Evolutionary conservation across 805 yeast species (phyloP).

Genomic region (Schizosaccharomyces osmophilus): DNA sequence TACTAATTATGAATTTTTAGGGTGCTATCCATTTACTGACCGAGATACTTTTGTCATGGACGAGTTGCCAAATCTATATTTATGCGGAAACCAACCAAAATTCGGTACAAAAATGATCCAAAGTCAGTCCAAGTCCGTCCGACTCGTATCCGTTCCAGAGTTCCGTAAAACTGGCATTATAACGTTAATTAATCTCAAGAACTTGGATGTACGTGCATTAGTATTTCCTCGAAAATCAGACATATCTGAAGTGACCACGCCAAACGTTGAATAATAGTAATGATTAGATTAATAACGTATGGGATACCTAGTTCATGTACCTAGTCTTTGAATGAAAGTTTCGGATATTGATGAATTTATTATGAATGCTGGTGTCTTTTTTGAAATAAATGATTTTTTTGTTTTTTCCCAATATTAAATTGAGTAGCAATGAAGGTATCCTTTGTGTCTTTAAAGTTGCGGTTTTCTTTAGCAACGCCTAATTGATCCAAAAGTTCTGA

Average conservation of each 20-base stretch:
- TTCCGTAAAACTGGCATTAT: constrained; percentile 42
- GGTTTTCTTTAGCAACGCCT: background rate
- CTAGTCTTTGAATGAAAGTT: no score
- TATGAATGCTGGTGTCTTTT: background rate
- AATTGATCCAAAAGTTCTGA: constrained; percentile 24
- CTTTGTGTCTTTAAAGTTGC: background rate
- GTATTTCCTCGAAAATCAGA: constrained; percentile 7
- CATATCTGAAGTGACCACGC: background rate
- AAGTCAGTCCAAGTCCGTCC: constrained; percentile 18
- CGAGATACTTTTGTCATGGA: constrained; percentile 55
- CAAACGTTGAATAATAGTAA: background rate
- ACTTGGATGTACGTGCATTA: constrained; percentile 31
- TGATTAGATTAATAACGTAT: no score
- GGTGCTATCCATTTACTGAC: constrained; percentile 55
- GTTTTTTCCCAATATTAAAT: background rate
- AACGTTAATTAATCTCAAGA: constrained; percentile 33
- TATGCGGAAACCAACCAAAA: constrained; percentile 59
- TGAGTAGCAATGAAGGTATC: background rate
- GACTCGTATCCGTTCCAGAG: constrained; percentile 43
- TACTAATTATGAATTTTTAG: background rate
- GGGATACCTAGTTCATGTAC: no score
- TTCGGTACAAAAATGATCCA: constrained; percentile 24
- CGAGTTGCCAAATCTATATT: constrained; percentile 66
- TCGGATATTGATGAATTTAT: no score
- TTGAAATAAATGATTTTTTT: background rate